Evolutionary conservation across 495 filamentous ascomycete species (phyloP).

Genomic region (Aspergillus saccharolyticus): DNA sequence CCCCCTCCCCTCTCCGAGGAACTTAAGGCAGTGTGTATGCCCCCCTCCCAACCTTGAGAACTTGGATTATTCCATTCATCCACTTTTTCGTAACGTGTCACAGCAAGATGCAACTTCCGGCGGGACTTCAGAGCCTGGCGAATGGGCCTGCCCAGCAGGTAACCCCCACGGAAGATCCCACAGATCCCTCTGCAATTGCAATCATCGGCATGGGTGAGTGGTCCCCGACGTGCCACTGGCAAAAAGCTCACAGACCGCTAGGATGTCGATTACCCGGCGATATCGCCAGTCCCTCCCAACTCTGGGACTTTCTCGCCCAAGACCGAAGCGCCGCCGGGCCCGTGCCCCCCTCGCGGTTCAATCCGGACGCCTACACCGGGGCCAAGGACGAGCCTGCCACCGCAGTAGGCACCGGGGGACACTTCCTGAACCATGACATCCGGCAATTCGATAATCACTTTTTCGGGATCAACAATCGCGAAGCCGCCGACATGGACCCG

Average conservation of each 20-base stretch:
- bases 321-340: background rate
- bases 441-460: background rate
- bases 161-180: too few species aligned
- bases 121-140: too few species aligned
- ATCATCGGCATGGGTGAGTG: background rate
- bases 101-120: too few species aligned
- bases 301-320: background rate
- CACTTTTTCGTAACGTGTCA: too few species aligned
- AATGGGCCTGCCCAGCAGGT: too few species aligned
- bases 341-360: background rate
- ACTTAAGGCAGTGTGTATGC: too few species aligned
- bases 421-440: background rate
- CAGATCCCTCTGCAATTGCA: too few species aligned
- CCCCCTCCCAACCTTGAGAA: too few species aligned
- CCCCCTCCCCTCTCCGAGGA: too few species aligned
- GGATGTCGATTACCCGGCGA: background rate
- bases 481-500: background rate
- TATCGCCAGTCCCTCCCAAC: background rate
- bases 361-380: background rate
- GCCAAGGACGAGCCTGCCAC: background rate
- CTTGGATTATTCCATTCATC: too few species aligned
- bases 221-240: background rate
- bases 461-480: background rate
- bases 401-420: background rate
- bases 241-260: background rate